A percentile compares a stretch with the other conserved stretches of the same genome.
These are phyloP conservation scores for Pseudogymnoascus sp. DNA, from an alignment of 2,329 filamentous ascomycete genomes.

Conservation along the genomic window DNA sequence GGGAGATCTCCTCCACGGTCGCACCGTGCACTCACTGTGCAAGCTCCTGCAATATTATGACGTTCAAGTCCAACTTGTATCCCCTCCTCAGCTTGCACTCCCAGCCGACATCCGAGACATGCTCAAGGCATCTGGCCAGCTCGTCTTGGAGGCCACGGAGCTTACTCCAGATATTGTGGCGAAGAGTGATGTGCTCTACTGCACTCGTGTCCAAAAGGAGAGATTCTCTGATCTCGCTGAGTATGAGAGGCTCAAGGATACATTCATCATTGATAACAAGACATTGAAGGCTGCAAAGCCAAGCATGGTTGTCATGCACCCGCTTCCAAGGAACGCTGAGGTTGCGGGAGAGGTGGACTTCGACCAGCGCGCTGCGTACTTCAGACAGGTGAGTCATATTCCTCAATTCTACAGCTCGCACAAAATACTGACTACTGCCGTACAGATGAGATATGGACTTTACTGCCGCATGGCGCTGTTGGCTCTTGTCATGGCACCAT, in stretches of 20 bases:
- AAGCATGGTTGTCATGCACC: conserved; percentile 92
- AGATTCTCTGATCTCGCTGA: conserved; percentile 72
- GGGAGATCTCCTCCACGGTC: conserved; percentile 86
- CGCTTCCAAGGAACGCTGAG: conserved; percentile 86
- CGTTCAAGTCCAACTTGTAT: conserved; percentile 84
- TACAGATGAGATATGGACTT: conserved; percentile 90
- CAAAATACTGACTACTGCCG: conserved; percentile 10
- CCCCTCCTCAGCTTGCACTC: conserved; percentile 69
- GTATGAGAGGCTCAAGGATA: conserved; percentile 82
- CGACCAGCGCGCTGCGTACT: conserved; percentile 93
- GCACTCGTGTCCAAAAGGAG: conserved; percentile 94
- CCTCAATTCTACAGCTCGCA: conserved; percentile 1
- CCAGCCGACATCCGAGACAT: conserved; percentile 66
- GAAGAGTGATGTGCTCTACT: conserved; percentile 87
- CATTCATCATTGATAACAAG: conserved; percentile 82
- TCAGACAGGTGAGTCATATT: conserved; percentile 77
- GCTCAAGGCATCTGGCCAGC: conserved; percentile 65
- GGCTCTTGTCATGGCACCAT: conserved; percentile 71
- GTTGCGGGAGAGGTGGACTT: conserved; percentile 94
- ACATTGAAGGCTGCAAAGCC: conserved; percentile 86
- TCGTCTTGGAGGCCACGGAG: conserved; percentile 64
- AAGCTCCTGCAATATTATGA: conserved; percentile 94
- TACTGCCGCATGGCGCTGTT: conserved; percentile 97
- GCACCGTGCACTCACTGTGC: conserved; percentile 89
- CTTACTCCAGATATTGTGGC: conserved; percentile 83